Conservation (phyloP, 2,329 filamentous ascomycete species). For the Leptographium wingfieldii region DNA sequence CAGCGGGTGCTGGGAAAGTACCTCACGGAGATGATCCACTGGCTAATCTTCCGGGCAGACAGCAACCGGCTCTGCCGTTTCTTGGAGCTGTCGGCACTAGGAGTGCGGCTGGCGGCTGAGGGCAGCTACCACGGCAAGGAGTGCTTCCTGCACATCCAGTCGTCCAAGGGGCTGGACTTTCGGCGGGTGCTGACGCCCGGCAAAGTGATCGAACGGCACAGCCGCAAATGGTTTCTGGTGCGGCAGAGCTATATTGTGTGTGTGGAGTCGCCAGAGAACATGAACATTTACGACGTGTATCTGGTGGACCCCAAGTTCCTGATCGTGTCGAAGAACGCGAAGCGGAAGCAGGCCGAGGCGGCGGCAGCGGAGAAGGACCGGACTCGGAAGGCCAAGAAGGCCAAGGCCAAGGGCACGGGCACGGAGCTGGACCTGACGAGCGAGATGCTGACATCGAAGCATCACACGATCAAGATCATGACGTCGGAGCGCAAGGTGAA, state of each 20-base stretch:
- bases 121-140: conserved; percentile 97
- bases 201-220: conserved; percentile 70
- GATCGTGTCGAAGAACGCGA: conserved; percentile 60
- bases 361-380: conserved; percentile 12
- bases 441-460: conserved; percentile 34
- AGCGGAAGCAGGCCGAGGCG: conserved; percentile 33
- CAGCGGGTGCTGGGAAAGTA: conserved; percentile 80
- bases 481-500: conserved; percentile 91
- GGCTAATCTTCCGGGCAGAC: conserved; percentile 92
- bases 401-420: not conserved
- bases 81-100: conserved; percentile 83
- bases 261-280: conserved; percentile 95
- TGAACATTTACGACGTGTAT: conserved; percentile 98
- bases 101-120: conserved; percentile 85
- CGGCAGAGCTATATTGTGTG: conserved; percentile 95
- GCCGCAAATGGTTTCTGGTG: conserved; percentile 96
- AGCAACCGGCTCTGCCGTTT: conserved; percentile 95
- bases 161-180: conserved; percentile 78
- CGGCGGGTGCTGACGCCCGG: conserved; percentile 66
- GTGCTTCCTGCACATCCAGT: conserved; percentile 84
- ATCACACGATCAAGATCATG: conserved; percentile 76
- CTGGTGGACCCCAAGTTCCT: conserved; percentile 84
- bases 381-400: not conserved
- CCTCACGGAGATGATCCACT: conserved; percentile 84
- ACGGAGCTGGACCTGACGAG: conserved; percentile 30